Evolutionary conservation across 768 basidiomycete species (phyloP).

Genomic region (Lentinula sp.): DNA sequence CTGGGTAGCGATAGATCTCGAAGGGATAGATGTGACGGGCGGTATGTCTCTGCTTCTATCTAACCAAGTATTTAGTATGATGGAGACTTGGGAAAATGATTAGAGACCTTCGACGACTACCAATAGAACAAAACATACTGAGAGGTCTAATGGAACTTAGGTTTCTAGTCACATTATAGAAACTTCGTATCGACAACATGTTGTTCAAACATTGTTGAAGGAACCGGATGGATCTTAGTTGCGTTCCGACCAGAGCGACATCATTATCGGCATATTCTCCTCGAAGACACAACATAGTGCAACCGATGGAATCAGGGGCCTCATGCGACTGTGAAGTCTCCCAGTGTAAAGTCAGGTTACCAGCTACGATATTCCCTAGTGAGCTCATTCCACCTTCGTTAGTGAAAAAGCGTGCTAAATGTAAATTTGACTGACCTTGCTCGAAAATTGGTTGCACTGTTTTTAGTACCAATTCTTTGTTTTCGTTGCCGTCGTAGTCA

Average conservation of each 20-base stretch:
- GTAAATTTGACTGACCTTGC: conserved; percentile 27
- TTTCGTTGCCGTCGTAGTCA: conserved; percentile 12
- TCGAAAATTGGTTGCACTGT: conserved; percentile 29
- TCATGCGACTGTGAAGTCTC: conserved; percentile 42
- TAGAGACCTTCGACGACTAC: background rate
- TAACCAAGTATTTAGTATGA: background rate
- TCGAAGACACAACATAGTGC: conserved; percentile 39
- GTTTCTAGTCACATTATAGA: conserved; percentile 17
- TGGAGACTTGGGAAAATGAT: background rate
- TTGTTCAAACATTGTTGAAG: background rate
- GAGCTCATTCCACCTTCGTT: background rate
- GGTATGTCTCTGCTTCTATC: background rate
- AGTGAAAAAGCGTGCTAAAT: background rate
- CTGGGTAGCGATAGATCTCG: conserved; percentile 39
- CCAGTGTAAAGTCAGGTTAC: conserved; percentile 29
- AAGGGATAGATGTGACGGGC: conserved; percentile 47
- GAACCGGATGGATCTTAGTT: background rate
- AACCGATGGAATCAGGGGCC: conserved; percentile 26
- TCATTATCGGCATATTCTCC: conserved; percentile 20
- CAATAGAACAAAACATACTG: background rate
- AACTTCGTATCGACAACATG: conserved; percentile 40
- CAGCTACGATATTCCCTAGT: conserved; percentile 9
- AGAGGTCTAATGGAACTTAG: background rate
- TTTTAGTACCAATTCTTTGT: conserved; percentile 25
- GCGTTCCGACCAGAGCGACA: background rate